These are phyloP conservation scores for Aspergillus aculeatinus DNA, from an alignment of 2,329 filamentous ascomycete genomes.

Conservation along the genomic window DNA sequence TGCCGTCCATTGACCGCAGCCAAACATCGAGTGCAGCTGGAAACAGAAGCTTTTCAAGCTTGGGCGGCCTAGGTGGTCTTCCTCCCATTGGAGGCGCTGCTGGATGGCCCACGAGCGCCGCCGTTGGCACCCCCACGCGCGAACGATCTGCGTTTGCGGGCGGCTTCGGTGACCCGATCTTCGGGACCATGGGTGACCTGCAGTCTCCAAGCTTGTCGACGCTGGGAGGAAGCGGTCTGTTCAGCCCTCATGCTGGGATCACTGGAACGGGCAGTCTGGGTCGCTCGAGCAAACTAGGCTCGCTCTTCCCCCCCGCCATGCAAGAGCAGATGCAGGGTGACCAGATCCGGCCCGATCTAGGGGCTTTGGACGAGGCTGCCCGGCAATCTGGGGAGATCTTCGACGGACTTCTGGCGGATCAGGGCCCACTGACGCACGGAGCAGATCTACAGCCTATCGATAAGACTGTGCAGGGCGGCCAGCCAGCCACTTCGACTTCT, in stretches of 20 bases:
- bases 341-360: slow-evolving; percentile 60
- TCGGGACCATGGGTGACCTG: slow-evolving; percentile 73
- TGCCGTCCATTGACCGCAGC: slow-evolving; percentile 76
- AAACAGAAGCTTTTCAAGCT: slow-evolving; percentile 64
- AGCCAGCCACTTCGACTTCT: slow-evolving; percentile 33
- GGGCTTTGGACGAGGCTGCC: slow-evolving; percentile 56
- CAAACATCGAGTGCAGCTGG: slow-evolving; percentile 87
- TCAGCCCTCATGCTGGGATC: slow-evolving; percentile 59
- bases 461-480: slow-evolving; percentile 29
- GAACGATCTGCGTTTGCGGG: slow-evolving; percentile 53
- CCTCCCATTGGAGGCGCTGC: slow-evolving; percentile 53
- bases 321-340: slow-evolving; percentile 80
- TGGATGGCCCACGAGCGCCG: slow-evolving; percentile 58
- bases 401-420: not conserved
- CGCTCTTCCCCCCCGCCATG: slow-evolving; percentile 83
- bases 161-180: slow-evolving; percentile 62
- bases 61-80: slow-evolving; percentile 54
- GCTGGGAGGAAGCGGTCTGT: slow-evolving; percentile 53
- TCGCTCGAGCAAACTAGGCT: slow-evolving; percentile 77
- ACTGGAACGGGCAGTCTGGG: slow-evolving; percentile 65
- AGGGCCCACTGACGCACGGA: slow-evolving; percentile 2
- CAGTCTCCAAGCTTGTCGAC: slow-evolving; percentile 52
- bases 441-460: slow-evolving; percentile 30
- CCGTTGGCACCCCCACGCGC: slow-evolving; percentile 70
- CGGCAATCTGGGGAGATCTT: slow-evolving; percentile 55